Evolutionary conservation across 768 basidiomycete species (phyloP).

Genomic region (Sporobolomyces phaffii): DNA sequence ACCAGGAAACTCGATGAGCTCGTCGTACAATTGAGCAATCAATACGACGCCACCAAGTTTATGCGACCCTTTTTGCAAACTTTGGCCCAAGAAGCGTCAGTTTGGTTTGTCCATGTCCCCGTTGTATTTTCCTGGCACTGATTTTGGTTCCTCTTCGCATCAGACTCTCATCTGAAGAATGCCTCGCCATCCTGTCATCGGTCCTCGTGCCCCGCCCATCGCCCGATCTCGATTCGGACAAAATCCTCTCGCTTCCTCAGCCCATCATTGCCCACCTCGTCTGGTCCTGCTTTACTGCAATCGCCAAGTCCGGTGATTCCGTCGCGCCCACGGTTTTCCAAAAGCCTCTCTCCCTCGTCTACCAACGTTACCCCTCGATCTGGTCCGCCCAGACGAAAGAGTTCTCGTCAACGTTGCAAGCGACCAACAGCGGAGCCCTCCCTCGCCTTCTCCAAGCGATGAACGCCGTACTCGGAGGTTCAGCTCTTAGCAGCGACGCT

Average conservation of each 20-base stretch:
- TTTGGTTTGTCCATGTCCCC: background rate
- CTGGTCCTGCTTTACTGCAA: slow-evolving; percentile 3
- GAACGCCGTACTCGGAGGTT: slow-evolving; percentile 34
- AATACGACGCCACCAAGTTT: slow-evolving; percentile 58
- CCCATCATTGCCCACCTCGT: slow-evolving; percentile 26
- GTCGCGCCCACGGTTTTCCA: slow-evolving; percentile 9
- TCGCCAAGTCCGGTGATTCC: slow-evolving; percentile 19
- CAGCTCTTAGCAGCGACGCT: background rate
- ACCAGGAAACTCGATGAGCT: slow-evolving; percentile 50
- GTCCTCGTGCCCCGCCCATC: slow-evolving; percentile 21
- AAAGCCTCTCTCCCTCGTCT: slow-evolving; percentile 55
- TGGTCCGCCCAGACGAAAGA: slow-evolving; percentile 44
- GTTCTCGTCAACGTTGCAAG: background rate
- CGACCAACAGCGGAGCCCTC: slow-evolving; percentile 6
- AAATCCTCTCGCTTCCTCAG: slow-evolving; percentile 23
- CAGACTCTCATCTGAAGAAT: slow-evolving; percentile 20
- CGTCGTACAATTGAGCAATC: slow-evolving; percentile 50
- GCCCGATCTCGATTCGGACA: slow-evolving; percentile 10
- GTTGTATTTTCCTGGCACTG: no score
- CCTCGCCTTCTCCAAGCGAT: slow-evolving; percentile 15
- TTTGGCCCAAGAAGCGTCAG: slow-evolving; percentile 30
- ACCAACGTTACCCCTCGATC: slow-evolving; percentile 60
- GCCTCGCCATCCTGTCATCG: slow-evolving; percentile 14
- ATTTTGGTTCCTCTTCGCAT: background rate
- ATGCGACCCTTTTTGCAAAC: slow-evolving; percentile 44